Conservation (phyloP, 768 basidiomycete species). For the Tricholoma terreum region DNA sequence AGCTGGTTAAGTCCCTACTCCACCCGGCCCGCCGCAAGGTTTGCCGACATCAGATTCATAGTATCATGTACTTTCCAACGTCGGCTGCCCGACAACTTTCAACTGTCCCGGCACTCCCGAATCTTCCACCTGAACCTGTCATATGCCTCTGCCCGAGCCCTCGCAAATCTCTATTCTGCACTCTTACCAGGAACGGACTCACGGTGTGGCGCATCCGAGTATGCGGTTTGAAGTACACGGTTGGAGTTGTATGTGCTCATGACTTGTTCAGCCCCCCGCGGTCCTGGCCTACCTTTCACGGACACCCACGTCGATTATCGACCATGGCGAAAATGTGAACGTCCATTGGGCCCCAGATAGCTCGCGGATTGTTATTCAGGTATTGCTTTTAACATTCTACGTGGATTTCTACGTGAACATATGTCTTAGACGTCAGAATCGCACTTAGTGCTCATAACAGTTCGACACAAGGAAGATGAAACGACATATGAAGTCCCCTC, state of each 20-base stretch:
- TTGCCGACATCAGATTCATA: no score
- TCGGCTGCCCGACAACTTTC: constrained; percentile 73
- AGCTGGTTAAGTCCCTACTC: no score
- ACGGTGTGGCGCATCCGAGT: constrained; percentile 83
- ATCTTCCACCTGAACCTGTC: constrained; percentile 54
- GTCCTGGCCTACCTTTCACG: constrained; percentile 72
- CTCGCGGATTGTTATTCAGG: constrained; percentile 75
- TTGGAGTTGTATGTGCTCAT: background rate
- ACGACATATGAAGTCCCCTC: constrained; percentile 53
- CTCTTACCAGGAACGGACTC: constrained; percentile 66
- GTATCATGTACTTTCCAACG: constrained; percentile 81
- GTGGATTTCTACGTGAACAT: background rate
- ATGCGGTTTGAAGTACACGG: constrained; percentile 24
- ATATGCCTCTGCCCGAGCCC: constrained; percentile 62
- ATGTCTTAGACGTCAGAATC: constrained; percentile 71
- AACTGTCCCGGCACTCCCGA: constrained; percentile 65
- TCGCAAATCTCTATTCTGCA: constrained; percentile 74
- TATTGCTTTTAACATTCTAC: constrained; percentile 30
- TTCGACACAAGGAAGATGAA: constrained; percentile 56
- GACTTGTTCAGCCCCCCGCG: constrained; percentile 55
- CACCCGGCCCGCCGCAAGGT: background rate
- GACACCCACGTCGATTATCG: constrained; percentile 69
- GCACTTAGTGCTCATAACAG: constrained; percentile 70
- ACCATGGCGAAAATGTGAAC: constrained; percentile 78
- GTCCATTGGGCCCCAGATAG: constrained; percentile 86